Percentiles rank a stretch among this genome's conserved stretches.
phyloP scores from a whole-genome alignment of 306 rosid species.

The Canavalia ensiformis region DNA sequence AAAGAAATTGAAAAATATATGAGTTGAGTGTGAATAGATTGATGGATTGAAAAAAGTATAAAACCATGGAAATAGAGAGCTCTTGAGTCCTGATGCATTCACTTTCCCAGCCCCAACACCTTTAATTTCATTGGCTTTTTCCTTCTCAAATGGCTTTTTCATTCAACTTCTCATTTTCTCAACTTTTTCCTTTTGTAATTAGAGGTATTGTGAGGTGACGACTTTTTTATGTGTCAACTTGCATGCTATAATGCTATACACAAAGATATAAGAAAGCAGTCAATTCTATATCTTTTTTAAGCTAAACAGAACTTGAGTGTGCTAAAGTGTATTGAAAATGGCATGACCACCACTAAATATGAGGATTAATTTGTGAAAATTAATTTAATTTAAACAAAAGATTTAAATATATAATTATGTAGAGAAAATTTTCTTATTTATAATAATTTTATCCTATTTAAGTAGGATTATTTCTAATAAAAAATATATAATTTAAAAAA shows the following conservation, averaged over 20 bases:
- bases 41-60: conserved; percentile 9
- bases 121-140: conserved; percentile 25
- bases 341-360: not conserved
- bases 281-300: not conserved
- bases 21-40: conserved; percentile 6
- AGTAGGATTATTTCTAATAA: too few species aligned
- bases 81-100: not conserved
- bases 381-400: too few species aligned
- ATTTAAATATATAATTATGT: too few species aligned
- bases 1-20: not conserved
- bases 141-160: conserved; percentile 21
- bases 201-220: conserved; percentile 16
- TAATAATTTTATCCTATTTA: too few species aligned
- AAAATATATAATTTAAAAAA: too few species aligned
- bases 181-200: conserved; percentile 19
- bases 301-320: conserved; percentile 27
- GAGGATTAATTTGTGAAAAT: too few species aligned
- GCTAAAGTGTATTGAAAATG: conserved; percentile 4
- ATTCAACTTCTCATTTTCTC: conserved; percentile 2
- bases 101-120: conserved; percentile 6
- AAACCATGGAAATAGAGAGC: conserved; percentile 3
- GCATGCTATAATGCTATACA: conserved; percentile 7
- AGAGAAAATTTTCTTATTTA: too few species aligned
- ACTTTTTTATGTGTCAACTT: conserved; percentile 19
- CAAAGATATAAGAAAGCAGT: not conserved